Evolutionary conservation across 306 rosid genomes (phyloP).

Genomic region (Astragalus glycyphyllos): DNA sequence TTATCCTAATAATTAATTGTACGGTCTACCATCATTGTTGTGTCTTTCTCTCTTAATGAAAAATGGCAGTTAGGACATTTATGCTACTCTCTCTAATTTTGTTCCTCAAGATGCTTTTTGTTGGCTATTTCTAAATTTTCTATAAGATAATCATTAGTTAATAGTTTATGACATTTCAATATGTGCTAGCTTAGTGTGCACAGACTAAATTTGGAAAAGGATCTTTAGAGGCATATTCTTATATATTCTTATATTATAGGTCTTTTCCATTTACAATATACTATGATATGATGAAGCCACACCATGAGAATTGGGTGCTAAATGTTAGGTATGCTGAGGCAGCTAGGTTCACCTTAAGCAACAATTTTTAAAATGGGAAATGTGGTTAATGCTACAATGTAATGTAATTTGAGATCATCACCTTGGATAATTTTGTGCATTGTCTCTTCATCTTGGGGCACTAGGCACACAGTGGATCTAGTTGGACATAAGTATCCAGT

Average conservation of each 20-base stretch:
- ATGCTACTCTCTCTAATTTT: no score
- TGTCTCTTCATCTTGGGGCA: conserved; percentile 41
- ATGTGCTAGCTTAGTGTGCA: conserved; percentile 9
- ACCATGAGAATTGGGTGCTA: conserved; percentile 2
- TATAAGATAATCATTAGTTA: no score
- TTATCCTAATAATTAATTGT: no score
- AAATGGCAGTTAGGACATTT: no score
- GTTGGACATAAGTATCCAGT: conserved; percentile 59
- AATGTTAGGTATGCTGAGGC: conserved; percentile 36
- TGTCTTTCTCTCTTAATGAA: no score
- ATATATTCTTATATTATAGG: no score
- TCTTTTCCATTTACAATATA: background rate
- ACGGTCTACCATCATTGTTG: no score
- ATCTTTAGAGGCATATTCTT: conserved; percentile 16
- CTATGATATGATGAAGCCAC: background rate
- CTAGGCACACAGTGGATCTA: conserved; percentile 54
- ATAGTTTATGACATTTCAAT: background rate
- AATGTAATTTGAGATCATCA: conserved; percentile 22
- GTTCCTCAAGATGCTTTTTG: no score
- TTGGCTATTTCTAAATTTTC: no score
- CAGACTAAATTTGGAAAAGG: conserved; percentile 18
- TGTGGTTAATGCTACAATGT: background rate
- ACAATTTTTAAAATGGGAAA: conserved; percentile 6
- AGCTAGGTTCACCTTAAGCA: conserved; percentile 12
- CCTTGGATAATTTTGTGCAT: conserved; percentile 19